Base-by-base conservation (phyloP, 176 grass and related monocot species). In the Oryza australiensis region DNA sequence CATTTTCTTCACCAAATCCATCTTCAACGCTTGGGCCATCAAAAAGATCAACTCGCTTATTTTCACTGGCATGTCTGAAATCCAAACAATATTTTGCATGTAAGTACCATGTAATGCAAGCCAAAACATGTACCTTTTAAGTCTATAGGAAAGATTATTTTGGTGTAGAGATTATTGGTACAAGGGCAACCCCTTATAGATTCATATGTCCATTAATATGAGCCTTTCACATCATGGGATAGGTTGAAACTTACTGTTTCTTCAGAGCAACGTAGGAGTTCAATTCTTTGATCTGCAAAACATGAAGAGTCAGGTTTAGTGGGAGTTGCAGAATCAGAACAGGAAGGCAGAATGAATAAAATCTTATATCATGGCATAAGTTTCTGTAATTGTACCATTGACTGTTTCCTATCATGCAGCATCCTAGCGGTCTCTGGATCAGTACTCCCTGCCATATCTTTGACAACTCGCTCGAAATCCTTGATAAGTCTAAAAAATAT, bases 201-300 rank as follows among this genome's bases (percentile, higher is more conserved):
- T 33, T 41, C 55, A 72, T 6, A 64, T 66, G 13, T 30, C 72
- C 26, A 49, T 53, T 55, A 16, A 12, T 72, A 14, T 32, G 49
- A 78, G 9, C 38, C 26, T 41, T 18, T 60, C 7, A 24, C 4
- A 40, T 27, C 22, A 66, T 7, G 28, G 68, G 83, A 76, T 53
- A 92, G 72, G 73, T 77, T 42, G 26, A 64, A 41, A 95, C 95
- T 93, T 78, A 98, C 95, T 95, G 93, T 77, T 98, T 98, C 93
- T 98, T 98, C 57, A 95, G 82, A 87, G 95, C 95, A 83, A 98
- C 95, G 49, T 86, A 98, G 32, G 95, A 95, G 68, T 98, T 98
- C 53, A 98, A 34, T 90, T 98, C 93, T 88, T 98, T 98, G 86
- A 98, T 95, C 95, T 98, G 89, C 73, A 75, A 89, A 93, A 86